Evolutionary conservation across 208 protist species (phyloP).

Genomic region (Leishmania gerbilli): DNA sequence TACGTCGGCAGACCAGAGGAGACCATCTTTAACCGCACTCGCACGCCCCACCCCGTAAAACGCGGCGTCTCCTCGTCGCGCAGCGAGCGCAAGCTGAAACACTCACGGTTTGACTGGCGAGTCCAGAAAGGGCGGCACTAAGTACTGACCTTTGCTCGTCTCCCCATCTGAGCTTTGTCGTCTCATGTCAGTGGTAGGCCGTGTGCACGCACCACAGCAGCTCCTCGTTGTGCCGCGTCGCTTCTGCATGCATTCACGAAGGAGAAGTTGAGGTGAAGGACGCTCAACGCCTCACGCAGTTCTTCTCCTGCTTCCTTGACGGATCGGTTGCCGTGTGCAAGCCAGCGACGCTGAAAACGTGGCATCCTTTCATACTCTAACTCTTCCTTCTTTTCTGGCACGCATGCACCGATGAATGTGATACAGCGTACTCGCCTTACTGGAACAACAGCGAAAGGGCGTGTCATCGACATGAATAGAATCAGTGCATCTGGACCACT

Average conservation of each 20-base stretch:
- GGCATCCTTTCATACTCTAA: not conserved
- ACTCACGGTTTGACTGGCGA: conserved; percentile 76
- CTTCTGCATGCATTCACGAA: not conserved
- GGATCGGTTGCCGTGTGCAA: not conserved
- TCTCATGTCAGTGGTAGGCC: not conserved
- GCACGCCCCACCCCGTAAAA: conserved; percentile 80
- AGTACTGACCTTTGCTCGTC: not conserved
- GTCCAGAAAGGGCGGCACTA: conserved; percentile 52
- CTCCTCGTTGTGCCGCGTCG: not conserved
- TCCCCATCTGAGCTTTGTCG: not conserved
- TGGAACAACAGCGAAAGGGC: not conserved
- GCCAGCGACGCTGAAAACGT: not conserved
- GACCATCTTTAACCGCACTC: conserved; percentile 81
- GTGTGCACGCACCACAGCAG: not conserved
- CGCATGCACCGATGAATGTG: not conserved
- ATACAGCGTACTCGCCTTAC: not conserved
- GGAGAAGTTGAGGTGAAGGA: not conserved
- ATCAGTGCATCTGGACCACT: not conserved
- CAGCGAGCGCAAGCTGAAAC: conserved; percentile 72
- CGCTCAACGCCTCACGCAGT: not conserved
- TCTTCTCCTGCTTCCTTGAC: not conserved
- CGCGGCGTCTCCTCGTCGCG: conserved; percentile 64
- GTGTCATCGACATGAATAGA: not conserved
- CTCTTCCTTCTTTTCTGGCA: not conserved
- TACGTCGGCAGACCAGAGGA: conserved; percentile 79